phyloP scores from a whole-genome alignment of 2,329 filamentous ascomycete species.

The Paecilomyces sp. region DNA sequence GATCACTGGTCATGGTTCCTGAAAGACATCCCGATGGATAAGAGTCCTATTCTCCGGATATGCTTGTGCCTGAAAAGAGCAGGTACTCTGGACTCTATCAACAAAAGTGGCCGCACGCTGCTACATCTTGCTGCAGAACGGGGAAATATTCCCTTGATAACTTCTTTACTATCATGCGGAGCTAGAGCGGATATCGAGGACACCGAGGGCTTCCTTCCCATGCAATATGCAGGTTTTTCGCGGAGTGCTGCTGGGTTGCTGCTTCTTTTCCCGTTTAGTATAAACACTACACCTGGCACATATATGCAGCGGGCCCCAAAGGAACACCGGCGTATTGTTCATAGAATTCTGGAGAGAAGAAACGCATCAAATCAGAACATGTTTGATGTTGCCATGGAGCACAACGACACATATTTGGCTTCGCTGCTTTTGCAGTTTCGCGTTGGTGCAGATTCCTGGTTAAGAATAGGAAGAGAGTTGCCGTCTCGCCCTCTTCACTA shows the following conservation, averaged over 20 bases:
- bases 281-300: too few species aligned
- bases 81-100: background rate
- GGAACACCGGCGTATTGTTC: background rate
- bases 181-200: background rate
- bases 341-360: too few species aligned
- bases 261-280: background rate
- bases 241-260: background rate
- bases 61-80: background rate
- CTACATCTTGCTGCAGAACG: background rate
- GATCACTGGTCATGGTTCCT: background rate
- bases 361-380: too few species aligned
- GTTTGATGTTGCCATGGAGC: too few species aligned
- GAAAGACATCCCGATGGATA: background rate
- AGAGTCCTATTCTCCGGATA: background rate
- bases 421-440: too few species aligned
- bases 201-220: background rate
- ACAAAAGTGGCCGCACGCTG: background rate
- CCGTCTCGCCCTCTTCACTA: background rate
- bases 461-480: too few species aligned
- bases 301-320: background rate
- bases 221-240: background rate
- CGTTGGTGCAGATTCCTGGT: too few species aligned
- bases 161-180: background rate
- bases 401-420: too few species aligned
- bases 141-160: background rate